Conservation (phyloP, 306 rosid species). For the Prinsepia uniflora region DNA sequence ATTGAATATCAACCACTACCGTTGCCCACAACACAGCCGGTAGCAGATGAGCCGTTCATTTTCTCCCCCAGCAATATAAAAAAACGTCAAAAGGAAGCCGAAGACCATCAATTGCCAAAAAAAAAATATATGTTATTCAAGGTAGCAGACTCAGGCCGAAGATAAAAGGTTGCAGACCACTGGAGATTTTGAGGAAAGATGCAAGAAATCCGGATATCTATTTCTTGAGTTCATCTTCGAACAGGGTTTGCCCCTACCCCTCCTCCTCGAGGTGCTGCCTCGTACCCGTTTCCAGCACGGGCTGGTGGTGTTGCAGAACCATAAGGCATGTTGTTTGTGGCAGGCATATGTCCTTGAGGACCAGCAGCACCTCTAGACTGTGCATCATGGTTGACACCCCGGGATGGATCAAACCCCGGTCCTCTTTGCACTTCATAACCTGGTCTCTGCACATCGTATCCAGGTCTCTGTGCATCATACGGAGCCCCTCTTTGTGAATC, state of each 20-base stretch:
- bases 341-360: slow-evolving; percentile 51
- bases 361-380: slow-evolving; percentile 61
- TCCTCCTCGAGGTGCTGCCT: slow-evolving; percentile 54
- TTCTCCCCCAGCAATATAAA: background rate
- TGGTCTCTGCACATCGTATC: slow-evolving; percentile 48
- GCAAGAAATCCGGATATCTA: background rate
- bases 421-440: slow-evolving; percentile 55
- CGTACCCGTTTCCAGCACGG: slow-evolving; percentile 48
- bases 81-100: background rate
- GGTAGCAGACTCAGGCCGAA: background rate
- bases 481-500: slow-evolving; percentile 48
- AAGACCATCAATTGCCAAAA: slow-evolving; percentile 1
- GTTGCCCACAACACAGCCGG: background rate
- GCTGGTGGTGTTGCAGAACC: slow-evolving; percentile 66
- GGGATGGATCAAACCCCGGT: slow-evolving; percentile 44
- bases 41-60: background rate
- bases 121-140: background rate
- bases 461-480: slow-evolving; percentile 53
- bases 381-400: slow-evolving; percentile 51
- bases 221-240: slow-evolving; percentile 49
- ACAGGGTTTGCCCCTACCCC: slow-evolving; percentile 64
- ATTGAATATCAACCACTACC: background rate
- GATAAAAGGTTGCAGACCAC: background rate
- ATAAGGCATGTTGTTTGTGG: slow-evolving; percentile 45
- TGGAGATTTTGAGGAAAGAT: background rate